These are phyloP conservation scores for Colletotrichum tamarilloi DNA, from an alignment of 2,329 filamentous ascomycete genomes.

Conservation along the genomic window DNA sequence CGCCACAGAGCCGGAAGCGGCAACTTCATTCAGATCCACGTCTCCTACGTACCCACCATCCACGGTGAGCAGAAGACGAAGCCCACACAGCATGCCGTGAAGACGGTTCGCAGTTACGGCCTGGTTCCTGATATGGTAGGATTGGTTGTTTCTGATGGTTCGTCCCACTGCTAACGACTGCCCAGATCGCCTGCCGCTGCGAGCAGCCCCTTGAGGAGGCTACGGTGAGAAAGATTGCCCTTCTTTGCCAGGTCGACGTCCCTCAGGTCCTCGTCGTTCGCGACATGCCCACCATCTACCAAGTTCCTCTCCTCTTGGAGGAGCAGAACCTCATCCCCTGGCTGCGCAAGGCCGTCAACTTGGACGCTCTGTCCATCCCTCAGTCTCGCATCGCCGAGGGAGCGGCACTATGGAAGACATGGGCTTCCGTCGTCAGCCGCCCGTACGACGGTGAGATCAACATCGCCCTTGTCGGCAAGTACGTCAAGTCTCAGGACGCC, in stretches of 20 bases:
- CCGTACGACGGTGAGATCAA: constrained; percentile 76
- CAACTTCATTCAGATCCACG: constrained; percentile 91
- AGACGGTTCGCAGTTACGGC: constrained; percentile 84
- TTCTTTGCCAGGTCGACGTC: constrained; percentile 86
- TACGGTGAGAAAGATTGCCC: constrained; percentile 88
- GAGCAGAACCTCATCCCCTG: constrained; percentile 79
- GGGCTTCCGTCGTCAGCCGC: constrained; percentile 71
- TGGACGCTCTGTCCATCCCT: constrained; percentile 67
- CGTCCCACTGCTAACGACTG: not conserved
- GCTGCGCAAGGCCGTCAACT: constrained; percentile 73
- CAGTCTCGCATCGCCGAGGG: constrained; percentile 71
- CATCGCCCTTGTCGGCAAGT: constrained; percentile 94
- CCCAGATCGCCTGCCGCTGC: constrained; percentile 90
- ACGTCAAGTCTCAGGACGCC: constrained; percentile 84
- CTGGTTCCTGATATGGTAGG: constrained; percentile 75
- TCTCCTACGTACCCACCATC: constrained; percentile 83
- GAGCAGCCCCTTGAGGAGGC: constrained; percentile 77
- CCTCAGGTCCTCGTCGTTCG: constrained; percentile 91
- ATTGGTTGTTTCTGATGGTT: not conserved
- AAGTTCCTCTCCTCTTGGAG: constrained; percentile 91
- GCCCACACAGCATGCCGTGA: constrained; percentile 92
- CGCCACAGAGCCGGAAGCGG: constrained; percentile 76
- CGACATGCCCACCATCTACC: constrained; percentile 91
- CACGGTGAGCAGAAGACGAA: constrained; percentile 91
- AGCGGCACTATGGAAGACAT: constrained; percentile 68